Evolutionary conservation across 192 early-diverging fungal species (phyloP).

Genomic region (Entomortierella beljakovae): DNA sequence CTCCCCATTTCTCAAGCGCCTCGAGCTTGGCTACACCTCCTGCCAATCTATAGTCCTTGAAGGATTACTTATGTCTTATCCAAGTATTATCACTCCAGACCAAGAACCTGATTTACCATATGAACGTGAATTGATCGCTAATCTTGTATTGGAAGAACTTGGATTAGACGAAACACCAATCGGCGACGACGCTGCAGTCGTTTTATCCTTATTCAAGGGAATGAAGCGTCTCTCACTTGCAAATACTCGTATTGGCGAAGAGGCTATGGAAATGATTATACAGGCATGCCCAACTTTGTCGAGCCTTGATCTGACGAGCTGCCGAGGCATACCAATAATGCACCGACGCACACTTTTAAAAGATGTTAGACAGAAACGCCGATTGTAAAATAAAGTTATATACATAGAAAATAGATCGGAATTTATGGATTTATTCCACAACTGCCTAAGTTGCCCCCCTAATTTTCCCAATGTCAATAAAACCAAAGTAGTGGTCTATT

Average conservation of each 20-base stretch:
- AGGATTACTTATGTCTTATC: not conserved
- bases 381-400: not conserved
- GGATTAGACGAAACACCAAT: conserved; percentile 43
- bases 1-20: conserved; percentile 12
- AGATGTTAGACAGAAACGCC: conserved; percentile 12
- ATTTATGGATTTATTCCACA: too few species aligned
- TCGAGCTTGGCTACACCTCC: conserved; percentile 37
- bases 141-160: conserved; percentile 20
- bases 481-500: too few species aligned
- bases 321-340: conserved; percentile 28
- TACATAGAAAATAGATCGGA: not conserved
- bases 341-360: conserved; percentile 31
- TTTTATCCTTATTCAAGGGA: conserved; percentile 10
- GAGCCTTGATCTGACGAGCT: conserved; percentile 41
- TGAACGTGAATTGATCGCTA: not conserved
- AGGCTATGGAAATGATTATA: conserved; percentile 22
- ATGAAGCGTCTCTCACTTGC: conserved; percentile 28
- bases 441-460: too few species aligned
- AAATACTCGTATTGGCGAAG: conserved; percentile 26
- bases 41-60: conserved; percentile 9
- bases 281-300: conserved; percentile 11
- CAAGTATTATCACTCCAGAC: not conserved
- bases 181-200: conserved; percentile 5
- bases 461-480: too few species aligned
- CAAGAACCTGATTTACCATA: not conserved